Percentiles rank a stretch among this genome's conserved stretches.
Conservation (phyloP, 139 green algal species). For the Coccomyxa sp. region DNA sequence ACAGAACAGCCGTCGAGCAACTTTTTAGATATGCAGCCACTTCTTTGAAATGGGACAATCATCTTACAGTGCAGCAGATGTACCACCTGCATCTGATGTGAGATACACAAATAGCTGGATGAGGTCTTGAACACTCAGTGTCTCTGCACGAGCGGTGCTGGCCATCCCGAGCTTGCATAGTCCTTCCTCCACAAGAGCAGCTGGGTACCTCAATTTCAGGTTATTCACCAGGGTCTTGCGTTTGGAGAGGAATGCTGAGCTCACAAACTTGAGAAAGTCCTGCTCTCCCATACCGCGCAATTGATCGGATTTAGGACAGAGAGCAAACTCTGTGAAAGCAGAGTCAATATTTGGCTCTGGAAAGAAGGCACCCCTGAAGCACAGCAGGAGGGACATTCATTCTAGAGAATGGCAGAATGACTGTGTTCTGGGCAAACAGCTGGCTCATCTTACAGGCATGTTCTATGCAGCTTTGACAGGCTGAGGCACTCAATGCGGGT, state of each 20-base stretch:
- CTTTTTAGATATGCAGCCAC: no score
- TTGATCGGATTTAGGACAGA: conserved; percentile 24
- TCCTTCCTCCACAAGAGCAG: background rate
- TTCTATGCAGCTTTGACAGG: no score
- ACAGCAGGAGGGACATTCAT: no score
- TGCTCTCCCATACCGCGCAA: background rate
- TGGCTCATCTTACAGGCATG: no score
- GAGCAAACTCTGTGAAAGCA: conserved; percentile 70
- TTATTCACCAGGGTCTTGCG: conserved; percentile 3
- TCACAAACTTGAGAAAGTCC: background rate
- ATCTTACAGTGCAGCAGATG: no score
- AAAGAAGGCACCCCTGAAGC: conserved; percentile 46
- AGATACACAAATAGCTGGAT: no score
- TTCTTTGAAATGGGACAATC: no score
- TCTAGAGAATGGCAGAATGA: no score
- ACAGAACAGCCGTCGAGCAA: no score
- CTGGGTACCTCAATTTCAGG: background rate
- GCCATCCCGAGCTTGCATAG: background rate
- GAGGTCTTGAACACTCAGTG: background rate
- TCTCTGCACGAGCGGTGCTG: background rate
- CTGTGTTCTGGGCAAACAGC: no score
- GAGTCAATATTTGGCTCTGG: conserved; percentile 79
- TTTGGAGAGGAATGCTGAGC: background rate
- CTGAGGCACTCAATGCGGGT: no score
- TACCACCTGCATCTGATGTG: no score